Evolutionary conservation across 2,329 filamentous ascomycete genomes (phyloP).

Genomic region (Ophiostoma ulmi): DNA sequence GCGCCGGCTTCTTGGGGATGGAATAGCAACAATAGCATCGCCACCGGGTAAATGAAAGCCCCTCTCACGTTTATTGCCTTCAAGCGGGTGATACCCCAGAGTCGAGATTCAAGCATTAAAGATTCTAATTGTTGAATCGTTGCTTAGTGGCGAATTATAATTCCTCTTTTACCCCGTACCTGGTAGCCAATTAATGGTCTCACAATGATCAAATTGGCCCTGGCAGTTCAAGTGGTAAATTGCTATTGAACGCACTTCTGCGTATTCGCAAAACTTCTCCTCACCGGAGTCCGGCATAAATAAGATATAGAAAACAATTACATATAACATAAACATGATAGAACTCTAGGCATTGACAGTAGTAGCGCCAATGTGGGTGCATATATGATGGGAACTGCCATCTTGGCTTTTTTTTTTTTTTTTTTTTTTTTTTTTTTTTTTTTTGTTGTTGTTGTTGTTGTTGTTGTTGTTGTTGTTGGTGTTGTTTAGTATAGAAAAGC

Average conservation of each 20-base stretch:
- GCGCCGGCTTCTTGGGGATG: background rate
- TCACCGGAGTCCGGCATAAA: background rate
- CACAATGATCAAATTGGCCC: background rate
- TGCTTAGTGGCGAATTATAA: background rate
- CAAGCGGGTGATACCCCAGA: background rate
- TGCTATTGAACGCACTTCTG: background rate
- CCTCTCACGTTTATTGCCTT: background rate
- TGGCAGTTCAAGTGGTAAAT: background rate
- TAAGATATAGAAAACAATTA: background rate
- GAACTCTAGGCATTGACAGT: background rate
- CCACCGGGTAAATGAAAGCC: background rate
- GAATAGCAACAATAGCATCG: background rate
- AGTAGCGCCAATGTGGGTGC: background rate
- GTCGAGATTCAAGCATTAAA: background rate
- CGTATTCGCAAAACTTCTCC: background rate
- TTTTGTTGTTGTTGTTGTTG: no score
- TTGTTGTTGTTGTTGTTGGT: no score
- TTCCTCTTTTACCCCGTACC: background rate
- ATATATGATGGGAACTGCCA: background rate
- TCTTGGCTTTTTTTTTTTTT: background rate
- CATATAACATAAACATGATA: background rate
- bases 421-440: no score
- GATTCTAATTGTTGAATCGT: background rate
- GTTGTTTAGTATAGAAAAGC: background rate
- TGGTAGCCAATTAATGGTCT: background rate